phyloP scores from a whole-genome alignment of 1,284 basidiomycete species.

The Rugiboletus extremiorientalis region DNA sequence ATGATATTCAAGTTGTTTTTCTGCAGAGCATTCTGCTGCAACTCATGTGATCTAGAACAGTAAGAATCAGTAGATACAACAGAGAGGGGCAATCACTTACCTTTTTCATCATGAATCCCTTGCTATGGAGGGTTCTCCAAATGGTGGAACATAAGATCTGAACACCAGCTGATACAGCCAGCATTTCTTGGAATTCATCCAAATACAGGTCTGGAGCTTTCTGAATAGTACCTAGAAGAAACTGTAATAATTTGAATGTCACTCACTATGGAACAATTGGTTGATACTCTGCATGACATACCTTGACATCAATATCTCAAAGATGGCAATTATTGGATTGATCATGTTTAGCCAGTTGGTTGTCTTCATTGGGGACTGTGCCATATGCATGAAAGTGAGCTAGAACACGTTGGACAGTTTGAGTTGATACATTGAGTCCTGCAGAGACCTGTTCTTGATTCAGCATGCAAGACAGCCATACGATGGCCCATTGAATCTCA shows the following conservation, averaged over 20 bases:
- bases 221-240: not conserved
- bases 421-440: no score
- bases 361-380: no score
- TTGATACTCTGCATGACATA: not conserved
- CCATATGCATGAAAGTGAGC: no score
- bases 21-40: not conserved
- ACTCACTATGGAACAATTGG: not conserved
- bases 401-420: no score
- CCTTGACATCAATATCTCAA: not conserved
- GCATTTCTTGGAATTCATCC: not conserved
- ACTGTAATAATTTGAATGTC: not conserved
- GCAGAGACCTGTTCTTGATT: no score
- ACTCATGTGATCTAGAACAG: not conserved
- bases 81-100: not conserved
- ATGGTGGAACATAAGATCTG: constrained; percentile 19
- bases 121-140: constrained; percentile 16
- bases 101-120: constrained; percentile 25
- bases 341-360: not conserved
- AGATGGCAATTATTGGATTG: not conserved
- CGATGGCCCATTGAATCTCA: no score
- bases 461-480: no score
- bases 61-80: no score
- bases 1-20: not conserved
- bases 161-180: not conserved
- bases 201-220: not conserved